These are phyloP conservation scores for Zygoascus meyerae DNA, from an alignment of 1,139 yeast species.

Conservation along the genomic window DNA sequence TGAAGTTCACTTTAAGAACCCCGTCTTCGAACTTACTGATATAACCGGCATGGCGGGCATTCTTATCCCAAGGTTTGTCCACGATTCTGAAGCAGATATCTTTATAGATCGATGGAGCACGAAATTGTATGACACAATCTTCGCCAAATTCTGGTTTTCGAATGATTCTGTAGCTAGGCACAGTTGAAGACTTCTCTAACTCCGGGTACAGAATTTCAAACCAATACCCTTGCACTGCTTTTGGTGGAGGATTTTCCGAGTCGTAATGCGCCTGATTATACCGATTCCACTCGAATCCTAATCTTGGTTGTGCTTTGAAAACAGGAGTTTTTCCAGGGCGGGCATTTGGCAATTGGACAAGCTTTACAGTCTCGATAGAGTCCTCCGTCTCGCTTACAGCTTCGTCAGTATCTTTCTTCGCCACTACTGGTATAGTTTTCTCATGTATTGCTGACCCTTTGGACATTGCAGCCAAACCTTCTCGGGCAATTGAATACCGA, in stretches of 20 bases:
- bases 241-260: slow-evolving; percentile 36
- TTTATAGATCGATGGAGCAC: slow-evolving; percentile 34
- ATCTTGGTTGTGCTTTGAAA: slow-evolving; percentile 14
- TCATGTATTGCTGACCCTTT: not conserved
- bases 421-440: not conserved
- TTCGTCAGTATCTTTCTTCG: not conserved
- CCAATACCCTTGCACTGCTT: slow-evolving; percentile 36
- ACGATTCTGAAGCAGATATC: slow-evolving; percentile 35
- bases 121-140: slow-evolving; percentile 32
- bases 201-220: slow-evolving; percentile 37
- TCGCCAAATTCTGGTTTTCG: slow-evolving; percentile 9
- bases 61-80: slow-evolving; percentile 36
- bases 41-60: slow-evolving; percentile 29
- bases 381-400: not conserved
- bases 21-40: slow-evolving; percentile 35
- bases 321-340: slow-evolving; percentile 23
- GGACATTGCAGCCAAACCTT: not conserved
- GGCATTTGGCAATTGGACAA: not conserved
- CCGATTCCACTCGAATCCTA: slow-evolving; percentile 36
- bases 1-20: slow-evolving; percentile 33
- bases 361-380: not conserved
- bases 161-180: slow-evolving; percentile 33
- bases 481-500: not conserved
- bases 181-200: slow-evolving; percentile 23
- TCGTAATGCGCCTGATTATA: slow-evolving; percentile 35